Evolutionary conservation across 345 rosid species (phyloP).

Genomic region (Arabis hirsuta): DNA sequence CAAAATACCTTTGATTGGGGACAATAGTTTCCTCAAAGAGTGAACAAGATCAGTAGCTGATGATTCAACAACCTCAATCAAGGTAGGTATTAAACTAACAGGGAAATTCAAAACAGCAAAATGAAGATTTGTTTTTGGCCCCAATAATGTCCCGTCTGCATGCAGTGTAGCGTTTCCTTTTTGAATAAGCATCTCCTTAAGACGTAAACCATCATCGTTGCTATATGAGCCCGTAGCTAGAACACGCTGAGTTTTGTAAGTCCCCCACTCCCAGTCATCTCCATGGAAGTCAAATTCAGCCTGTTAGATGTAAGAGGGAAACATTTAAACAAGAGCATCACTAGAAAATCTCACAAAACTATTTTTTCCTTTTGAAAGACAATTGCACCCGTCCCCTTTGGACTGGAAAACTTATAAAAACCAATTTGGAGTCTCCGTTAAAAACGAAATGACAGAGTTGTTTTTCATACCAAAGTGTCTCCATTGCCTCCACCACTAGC

Average conservation of each 20-base stretch:
- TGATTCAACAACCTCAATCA: slow-evolving; percentile 89
- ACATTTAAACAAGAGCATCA: not conserved
- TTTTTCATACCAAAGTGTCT: slow-evolving; percentile 75
- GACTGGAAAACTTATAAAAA: slow-evolving; percentile 16
- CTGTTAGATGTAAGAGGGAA: slow-evolving; percentile 47
- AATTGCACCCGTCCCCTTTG: not conserved
- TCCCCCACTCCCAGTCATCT: slow-evolving; percentile 99
- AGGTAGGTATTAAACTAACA: slow-evolving; percentile 89
- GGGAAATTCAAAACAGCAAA: slow-evolving; percentile 98
- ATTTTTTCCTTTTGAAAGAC: not conserved
- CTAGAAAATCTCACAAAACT: not conserved
- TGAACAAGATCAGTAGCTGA: slow-evolving; percentile 81
- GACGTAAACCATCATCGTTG: slow-evolving; percentile 92
- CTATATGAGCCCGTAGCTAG: slow-evolving; percentile 91
- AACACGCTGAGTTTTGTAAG: slow-evolving; percentile 87
- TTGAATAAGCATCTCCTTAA: slow-evolving; percentile 89
- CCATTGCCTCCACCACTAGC: slow-evolving; percentile 99
- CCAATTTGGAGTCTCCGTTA: slow-evolving; percentile 13
- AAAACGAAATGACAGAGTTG: slow-evolving; percentile 15
- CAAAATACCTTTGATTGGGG: slow-evolving; percentile 89
- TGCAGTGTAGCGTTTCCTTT: slow-evolving; percentile 96
- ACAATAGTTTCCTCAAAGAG: slow-evolving; percentile 78
- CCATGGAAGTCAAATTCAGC: slow-evolving; percentile 98
- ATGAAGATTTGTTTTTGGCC: slow-evolving; percentile 93
- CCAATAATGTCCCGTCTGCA: slow-evolving; percentile 92